Conservation (phyloP, 441 rosid genomes). For the Populus hybrid region DNA sequence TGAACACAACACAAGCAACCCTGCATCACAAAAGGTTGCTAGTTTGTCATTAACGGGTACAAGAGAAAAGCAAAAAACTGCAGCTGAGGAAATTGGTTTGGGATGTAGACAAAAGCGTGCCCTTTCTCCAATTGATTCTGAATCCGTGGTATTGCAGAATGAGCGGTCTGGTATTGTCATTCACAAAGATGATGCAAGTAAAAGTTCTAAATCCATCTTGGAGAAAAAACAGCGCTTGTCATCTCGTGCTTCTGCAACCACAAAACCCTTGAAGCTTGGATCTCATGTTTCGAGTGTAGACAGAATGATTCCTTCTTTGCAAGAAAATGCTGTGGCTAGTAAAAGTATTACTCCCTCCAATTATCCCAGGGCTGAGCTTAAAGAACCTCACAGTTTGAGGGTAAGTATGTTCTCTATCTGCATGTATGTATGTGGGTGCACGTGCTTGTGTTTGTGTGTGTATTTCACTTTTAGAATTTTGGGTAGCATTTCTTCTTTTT, state of each 20-base stretch:
- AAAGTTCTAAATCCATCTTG: slow-evolving; percentile 30
- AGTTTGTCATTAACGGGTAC: slow-evolving; percentile 32
- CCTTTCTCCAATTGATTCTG: slow-evolving; percentile 28
- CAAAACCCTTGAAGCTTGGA: slow-evolving; percentile 29
- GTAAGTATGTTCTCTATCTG: slow-evolving; percentile 24
- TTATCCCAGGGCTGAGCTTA: slow-evolving; percentile 20
- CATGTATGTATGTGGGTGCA: not conserved
- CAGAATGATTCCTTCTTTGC: slow-evolving; percentile 30
- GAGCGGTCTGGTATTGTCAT: slow-evolving; percentile 23
- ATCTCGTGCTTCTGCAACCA: slow-evolving; percentile 40
- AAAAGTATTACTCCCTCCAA: slow-evolving; percentile 31
- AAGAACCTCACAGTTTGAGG: slow-evolving; percentile 36
- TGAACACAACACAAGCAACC: slow-evolving; percentile 23
- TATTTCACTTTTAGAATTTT: not conserved
- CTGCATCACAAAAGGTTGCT: slow-evolving; percentile 25
- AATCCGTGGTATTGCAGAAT: slow-evolving; percentile 26
- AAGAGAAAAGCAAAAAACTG: slow-evolving; percentile 25
- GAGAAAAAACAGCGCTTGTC: slow-evolving; percentile 35
- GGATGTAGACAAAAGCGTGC: slow-evolving; percentile 35
- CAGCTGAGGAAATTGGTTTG: slow-evolving; percentile 25
- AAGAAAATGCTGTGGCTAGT: slow-evolving; percentile 37
- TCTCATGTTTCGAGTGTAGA: slow-evolving; percentile 38
- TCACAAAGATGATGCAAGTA: slow-evolving; percentile 30
- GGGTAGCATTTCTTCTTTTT: not conserved
- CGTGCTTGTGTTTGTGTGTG: not conserved